phyloP scores from a whole-genome alignment of 768 basidiomycete genomes.

The Trametes coccinea region DNA sequence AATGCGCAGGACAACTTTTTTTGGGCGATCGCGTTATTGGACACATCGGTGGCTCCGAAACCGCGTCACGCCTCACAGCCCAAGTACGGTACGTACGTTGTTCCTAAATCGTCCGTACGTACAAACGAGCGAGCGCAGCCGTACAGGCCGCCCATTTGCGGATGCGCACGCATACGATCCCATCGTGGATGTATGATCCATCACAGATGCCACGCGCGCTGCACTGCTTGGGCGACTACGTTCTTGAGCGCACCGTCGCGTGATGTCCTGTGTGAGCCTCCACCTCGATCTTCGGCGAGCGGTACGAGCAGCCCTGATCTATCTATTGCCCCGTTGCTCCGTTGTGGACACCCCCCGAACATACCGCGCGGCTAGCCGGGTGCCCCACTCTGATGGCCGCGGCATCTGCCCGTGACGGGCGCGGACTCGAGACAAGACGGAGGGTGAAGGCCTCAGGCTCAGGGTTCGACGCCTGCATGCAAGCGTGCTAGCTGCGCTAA shows the following conservation, averaged over 20 bases:
- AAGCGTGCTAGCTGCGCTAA: background rate
- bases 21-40: no score
- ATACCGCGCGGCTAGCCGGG: background rate
- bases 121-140: background rate
- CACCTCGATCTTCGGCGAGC: background rate
- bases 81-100: background rate
- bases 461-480: background rate
- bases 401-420: background rate
- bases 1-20: no score
- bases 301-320: background rate
- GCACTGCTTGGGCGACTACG: constrained; percentile 17
- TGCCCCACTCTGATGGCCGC: background rate
- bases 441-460: background rate
- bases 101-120: background rate
- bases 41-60: background rate
- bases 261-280: background rate
- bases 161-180: background rate
- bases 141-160: no score
- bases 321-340: background rate
- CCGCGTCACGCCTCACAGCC: background rate
- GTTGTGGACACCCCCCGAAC: no score
- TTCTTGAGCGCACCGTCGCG: background rate
- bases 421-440: background rate
- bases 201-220: constrained; percentile 13
- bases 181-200: background rate